Evolutionary conservation across 1,284 basidiomycete genomes (phyloP), one percentile per base, ranked within the genome.

Genomic region (Sporisorium scitamineum): DNA sequence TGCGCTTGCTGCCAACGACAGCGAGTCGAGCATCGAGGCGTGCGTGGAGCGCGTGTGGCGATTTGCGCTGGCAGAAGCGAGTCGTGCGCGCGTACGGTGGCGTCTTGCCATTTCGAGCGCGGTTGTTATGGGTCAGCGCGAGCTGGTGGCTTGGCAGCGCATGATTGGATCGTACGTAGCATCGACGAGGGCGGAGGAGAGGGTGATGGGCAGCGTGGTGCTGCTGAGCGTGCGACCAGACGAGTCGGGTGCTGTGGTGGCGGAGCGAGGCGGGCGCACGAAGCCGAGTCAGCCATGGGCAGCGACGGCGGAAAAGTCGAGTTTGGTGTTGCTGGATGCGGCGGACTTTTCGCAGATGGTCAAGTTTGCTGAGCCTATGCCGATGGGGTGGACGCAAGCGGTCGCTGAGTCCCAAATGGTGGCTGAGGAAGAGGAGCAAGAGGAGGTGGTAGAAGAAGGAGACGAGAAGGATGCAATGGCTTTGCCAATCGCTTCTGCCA

Each of bases 101-200:
- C 56, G 67, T n/a, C 50, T 80, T 31, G 63, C 68, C 11, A 54
- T 81, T 29, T 78, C 73, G 32, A 69, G 63, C 32, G 44, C 69
- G 0, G 51, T 34, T 0, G 3, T 47, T 37, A 53, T 81, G 45
- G 45, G 41, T 9, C n/a, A 45, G 14, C 42, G 47, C 7, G 80
- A 81, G 34, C 47, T 61, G 27, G 6, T 22, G 14, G 70, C 66
- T 27, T 77, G 75, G 75, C 32, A 52, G 34, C 29, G 48, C n/a
- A 11, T 70, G 18, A 31, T 72, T 6, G 44, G 9, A 10, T 52
- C 54, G 22, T 68, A 71, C 37, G 16, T 55, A 10, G 14, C 34
- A 1, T 29, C 53, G 42, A 61, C 54, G 8, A 37, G 20, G 3
- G 37, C 2, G 8, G 26, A 52, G 4, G 48, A 66, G 20, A 34